Evolutionary conservation across 2,329 filamentous ascomycete genomes (phyloP).

Genomic region (Xylaria sp.): DNA sequence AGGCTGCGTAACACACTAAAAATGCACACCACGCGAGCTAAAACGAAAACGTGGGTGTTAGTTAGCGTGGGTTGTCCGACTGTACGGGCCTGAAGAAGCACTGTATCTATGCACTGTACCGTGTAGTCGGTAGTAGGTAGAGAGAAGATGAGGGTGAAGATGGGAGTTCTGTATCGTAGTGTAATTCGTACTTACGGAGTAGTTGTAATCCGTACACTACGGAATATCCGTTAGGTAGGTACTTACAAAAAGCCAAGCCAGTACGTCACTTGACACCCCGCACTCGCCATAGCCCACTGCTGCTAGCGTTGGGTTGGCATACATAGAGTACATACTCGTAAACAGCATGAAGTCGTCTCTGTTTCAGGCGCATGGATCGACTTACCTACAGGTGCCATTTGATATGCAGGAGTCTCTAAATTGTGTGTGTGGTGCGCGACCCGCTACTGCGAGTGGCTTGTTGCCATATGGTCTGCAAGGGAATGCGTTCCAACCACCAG

Average conservation of each 20-base stretch:
- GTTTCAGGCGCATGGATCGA: slow-evolving; percentile 17
- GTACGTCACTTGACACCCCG: background rate
- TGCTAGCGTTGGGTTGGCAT: slow-evolving; percentile 1
- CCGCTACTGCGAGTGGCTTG: slow-evolving; percentile 3
- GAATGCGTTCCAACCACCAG: slow-evolving; percentile 12
- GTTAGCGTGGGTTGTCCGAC: background rate
- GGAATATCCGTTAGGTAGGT: background rate
- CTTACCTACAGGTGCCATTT: background rate
- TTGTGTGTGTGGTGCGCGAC: slow-evolving; percentile 1
- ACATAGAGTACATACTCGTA: background rate
- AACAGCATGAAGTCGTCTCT: background rate
- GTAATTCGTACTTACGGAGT: too few relatives aligned
- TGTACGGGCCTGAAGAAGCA: background rate
- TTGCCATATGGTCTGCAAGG: slow-evolving; percentile 22
- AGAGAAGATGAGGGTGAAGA: too few relatives aligned
- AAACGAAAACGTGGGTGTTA: background rate
- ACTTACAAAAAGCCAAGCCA: background rate
- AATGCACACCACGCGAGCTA: background rate
- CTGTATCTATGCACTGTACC: background rate
- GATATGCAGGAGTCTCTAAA: slow-evolving; percentile 10
- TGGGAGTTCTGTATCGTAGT: too few relatives aligned
- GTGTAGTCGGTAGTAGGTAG: too few relatives aligned
- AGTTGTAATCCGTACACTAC: too few relatives aligned
- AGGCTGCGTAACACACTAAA: background rate
- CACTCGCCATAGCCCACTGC: slow-evolving; percentile 5